A percentile compares a stretch with the other conserved stretches of the same genome.
Evolutionary conservation across 805 yeast species (phyloP).

Genomic region (Metschnikowia proteae): DNA sequence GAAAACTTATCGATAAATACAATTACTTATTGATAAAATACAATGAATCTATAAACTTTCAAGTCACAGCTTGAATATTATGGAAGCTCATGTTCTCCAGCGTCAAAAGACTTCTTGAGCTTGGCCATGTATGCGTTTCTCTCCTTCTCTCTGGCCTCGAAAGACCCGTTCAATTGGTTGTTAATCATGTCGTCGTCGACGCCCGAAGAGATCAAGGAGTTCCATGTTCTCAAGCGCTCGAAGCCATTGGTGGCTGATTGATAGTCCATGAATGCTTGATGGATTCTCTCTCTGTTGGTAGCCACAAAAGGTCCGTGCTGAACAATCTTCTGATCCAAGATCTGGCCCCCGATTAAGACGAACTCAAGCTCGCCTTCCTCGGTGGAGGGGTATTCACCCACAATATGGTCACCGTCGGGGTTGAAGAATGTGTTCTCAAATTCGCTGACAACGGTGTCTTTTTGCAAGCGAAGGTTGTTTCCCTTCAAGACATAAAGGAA

Average conservation of each 20-base stretch:
- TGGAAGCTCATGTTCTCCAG: conserved; percentile 2
- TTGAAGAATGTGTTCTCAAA: conserved; percentile 61
- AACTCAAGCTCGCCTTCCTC: conserved; percentile 50
- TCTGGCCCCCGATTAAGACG: conserved; percentile 71
- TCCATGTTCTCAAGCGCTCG: conserved; percentile 63
- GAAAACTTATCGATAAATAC: too few species aligned
- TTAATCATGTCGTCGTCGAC: conserved; percentile 41
- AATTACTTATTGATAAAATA: too few species aligned
- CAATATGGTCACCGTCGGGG: conserved; percentile 60
- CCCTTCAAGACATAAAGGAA: conserved; percentile 71
- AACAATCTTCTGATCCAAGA: conserved; percentile 67
- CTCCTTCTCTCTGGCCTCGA: conserved; percentile 28
- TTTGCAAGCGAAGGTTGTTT: conserved; percentile 43
- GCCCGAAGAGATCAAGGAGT: conserved; percentile 42
- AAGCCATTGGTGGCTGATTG: conserved; percentile 68
- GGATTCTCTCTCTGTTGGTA: conserved; percentile 59
- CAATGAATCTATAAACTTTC: neutral
- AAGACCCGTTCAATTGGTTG: conserved; percentile 33
- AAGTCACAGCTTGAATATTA: neutral
- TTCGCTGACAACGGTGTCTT: conserved; percentile 29
- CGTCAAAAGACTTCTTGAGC: conserved; percentile 3
- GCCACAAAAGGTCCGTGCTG: conserved; percentile 98
- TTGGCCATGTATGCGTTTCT: conserved; percentile 11
- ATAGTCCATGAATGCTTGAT: conserved; percentile 69
- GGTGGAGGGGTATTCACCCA: conserved; percentile 42